Base-by-base conservation (phyloP, 1,284 basidiomycete genomes). In the Trametes sp. region DNA sequence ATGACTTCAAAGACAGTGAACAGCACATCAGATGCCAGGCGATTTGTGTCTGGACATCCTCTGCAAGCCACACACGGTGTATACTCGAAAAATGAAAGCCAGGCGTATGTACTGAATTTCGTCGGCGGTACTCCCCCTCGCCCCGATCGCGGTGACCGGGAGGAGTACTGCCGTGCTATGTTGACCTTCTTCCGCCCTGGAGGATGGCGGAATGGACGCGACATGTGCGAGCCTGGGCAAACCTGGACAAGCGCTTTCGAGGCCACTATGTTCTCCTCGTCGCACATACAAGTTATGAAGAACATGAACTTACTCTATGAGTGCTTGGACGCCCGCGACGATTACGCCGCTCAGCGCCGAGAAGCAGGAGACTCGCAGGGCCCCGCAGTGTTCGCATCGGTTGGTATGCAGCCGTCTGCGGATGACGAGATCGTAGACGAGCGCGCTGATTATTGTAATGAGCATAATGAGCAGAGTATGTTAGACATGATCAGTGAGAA, bases 291-390 rank as follows among this genome's bases (percentile, higher is more conserved):
- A 9, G 28, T 74, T 0, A 76, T 76, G 71, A 59, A 69, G 1
- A 70, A 75, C 50, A 71, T 77, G 53, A 70, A 77, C 29, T 54
- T 76, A 0, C 54, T 62, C n/a, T 74, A 78, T 64, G 71, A 77
- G 61, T 77, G 77, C 61, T 36, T 63, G 0, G 77, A 80, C 69
- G 73, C 73, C 0, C 56, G 67, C 31, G 76, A 79, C 69, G 76
- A 78, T 56, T 77, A 65, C 61, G 51, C 65, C 11, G 45, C 56
- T 19, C 38, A 44, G 13, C 5, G 28, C 11, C 16, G 21, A 16
- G n/a, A 44, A 23, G 42, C 2, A 45, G 42, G 21, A 23, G 42
- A 23, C 2, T 6, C 11, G 7, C 23, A 23, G 42, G 21, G 36
- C 16, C 38, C 38, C 4, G 42, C 4, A 7, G 42, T 3, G 14